phyloP scores from a whole-genome alignment of 495 filamentous ascomycete species.

The Podospora conica region DNA sequence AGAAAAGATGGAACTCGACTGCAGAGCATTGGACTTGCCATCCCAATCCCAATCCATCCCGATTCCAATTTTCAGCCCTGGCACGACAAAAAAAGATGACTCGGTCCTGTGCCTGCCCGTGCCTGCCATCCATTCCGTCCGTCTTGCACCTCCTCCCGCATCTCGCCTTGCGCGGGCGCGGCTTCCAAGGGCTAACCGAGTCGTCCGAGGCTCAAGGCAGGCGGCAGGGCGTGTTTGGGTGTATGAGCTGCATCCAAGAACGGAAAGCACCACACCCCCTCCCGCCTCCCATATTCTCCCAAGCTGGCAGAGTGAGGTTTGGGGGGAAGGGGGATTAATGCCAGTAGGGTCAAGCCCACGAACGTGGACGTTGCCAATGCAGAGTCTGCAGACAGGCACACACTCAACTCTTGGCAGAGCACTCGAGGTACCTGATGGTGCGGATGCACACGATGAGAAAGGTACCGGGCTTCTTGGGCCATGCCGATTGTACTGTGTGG shows the following conservation, averaged over 20 bases:
- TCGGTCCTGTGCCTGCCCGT: background rate
- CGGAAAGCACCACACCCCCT: conserved; percentile 3
- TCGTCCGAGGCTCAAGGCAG: background rate
- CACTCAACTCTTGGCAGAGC: conserved; percentile 5
- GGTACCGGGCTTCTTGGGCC: background rate
- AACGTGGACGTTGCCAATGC: conserved; percentile 1
- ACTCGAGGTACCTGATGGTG: background rate
- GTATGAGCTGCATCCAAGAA: conserved; percentile 1
- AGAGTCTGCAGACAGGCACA: background rate
- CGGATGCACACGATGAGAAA: background rate
- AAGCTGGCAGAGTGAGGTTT: background rate
- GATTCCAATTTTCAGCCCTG: background rate
- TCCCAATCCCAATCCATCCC: too few relatives aligned
- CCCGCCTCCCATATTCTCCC: background rate
- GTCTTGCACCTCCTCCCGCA: background rate
- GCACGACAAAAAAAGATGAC: background rate
- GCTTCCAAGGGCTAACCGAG: background rate
- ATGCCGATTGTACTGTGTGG: too few relatives aligned
- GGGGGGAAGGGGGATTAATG: conserved; percentile 14
- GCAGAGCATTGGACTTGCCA: too few relatives aligned
- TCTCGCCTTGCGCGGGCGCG: background rate
- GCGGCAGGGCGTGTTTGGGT: background rate
- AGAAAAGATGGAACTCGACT: background rate
- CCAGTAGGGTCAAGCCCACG: conserved; percentile 13
- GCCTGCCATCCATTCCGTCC: background rate